Evolutionary conservation across 2,329 filamentous ascomycete species (phyloP).

Genomic region (Beauveria pseudobassiana): DNA sequence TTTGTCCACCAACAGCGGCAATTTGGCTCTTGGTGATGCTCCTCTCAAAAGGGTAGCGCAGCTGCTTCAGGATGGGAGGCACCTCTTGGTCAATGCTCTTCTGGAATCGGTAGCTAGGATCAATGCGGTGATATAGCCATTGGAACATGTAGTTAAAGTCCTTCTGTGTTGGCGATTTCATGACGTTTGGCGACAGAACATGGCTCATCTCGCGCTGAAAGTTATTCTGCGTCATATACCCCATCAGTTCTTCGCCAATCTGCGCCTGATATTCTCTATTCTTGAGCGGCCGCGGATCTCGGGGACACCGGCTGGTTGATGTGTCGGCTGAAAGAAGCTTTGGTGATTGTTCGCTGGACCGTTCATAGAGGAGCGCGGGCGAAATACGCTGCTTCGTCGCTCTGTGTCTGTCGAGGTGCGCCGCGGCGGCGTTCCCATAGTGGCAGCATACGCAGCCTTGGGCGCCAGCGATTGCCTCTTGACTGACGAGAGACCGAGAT

Average conservation of each 20-base stretch:
- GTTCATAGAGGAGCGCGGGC: constrained; percentile 57
- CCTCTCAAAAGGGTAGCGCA: constrained; percentile 91
- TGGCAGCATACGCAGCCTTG: constrained; percentile 48
- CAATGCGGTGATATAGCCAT: constrained; percentile 93
- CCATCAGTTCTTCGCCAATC: constrained; percentile 82
- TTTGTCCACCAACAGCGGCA: constrained; percentile 88
- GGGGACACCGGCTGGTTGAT: constrained; percentile 70
- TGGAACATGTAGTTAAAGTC: constrained; percentile 98
- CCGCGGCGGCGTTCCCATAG: constrained; percentile 44
- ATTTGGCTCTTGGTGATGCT: constrained; percentile 96
- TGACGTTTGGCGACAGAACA: constrained; percentile 78
- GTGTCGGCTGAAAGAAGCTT: constrained; percentile 89
- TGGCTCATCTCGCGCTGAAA: constrained; percentile 99
- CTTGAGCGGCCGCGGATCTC: constrained; percentile 78
- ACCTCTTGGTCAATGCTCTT: constrained; percentile 96
- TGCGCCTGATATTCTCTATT: constrained; percentile 72
- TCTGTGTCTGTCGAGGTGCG: constrained; percentile 46
- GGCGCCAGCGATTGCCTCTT: constrained; percentile 75
- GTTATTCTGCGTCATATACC: constrained; percentile 87
- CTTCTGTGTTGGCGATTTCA: constrained; percentile 93
- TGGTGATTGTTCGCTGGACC: constrained; percentile 68
- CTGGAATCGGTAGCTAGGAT: constrained; percentile 86
- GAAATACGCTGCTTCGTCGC: constrained; percentile 77
- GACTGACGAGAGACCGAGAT: constrained; percentile 74
- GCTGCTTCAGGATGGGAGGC: constrained; percentile 81